phyloP scores from a whole-genome alignment of 257 asterid species.

The Oldenlandia corymbosa region DNA sequence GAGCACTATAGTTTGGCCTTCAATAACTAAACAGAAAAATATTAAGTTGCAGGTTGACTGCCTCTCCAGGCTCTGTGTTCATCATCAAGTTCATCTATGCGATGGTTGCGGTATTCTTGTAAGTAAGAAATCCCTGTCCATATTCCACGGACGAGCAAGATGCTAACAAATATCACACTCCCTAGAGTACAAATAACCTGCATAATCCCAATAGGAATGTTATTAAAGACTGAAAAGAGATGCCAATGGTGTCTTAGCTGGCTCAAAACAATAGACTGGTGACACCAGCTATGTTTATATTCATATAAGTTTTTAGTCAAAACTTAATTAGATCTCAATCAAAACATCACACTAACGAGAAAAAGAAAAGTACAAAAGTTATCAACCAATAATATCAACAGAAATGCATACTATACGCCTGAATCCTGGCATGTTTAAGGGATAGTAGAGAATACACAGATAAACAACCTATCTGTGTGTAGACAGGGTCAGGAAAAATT shows the following conservation, averaged over 20 bases:
- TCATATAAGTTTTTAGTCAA: no score
- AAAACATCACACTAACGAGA: neutral
- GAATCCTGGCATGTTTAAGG: neutral
- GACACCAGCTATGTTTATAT: no score
- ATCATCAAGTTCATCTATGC: conserved; percentile 53
- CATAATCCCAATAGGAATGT: neutral
- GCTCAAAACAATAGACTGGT: neutral
- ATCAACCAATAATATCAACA: no score
- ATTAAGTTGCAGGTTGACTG: conserved; percentile 39
- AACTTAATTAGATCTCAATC: neutral
- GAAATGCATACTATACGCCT: neutral
- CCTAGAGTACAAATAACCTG: conserved; percentile 98
- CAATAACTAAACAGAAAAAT: conserved; percentile 18
- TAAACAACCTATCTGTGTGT: neutral
- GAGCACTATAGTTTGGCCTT: neutral
- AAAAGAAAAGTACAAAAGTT: no score
- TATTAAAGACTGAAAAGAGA: neutral
- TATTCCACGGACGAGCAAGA: conserved; percentile 66
- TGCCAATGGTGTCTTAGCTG: neutral
- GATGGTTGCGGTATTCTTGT: conserved; percentile 53
- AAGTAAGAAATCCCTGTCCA: conserved; percentile 78
- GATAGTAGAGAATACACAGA: no score
- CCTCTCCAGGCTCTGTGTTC: conserved; percentile 58
- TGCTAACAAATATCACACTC: conserved; percentile 68
- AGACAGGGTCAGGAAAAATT: no score